Percentiles rank a stretch among this genome's conserved stretches.
These are phyloP conservation scores for Serpula lacrymans DNA, from an alignment of 768 basidiomycete species.

Conservation along the genomic window DNA sequence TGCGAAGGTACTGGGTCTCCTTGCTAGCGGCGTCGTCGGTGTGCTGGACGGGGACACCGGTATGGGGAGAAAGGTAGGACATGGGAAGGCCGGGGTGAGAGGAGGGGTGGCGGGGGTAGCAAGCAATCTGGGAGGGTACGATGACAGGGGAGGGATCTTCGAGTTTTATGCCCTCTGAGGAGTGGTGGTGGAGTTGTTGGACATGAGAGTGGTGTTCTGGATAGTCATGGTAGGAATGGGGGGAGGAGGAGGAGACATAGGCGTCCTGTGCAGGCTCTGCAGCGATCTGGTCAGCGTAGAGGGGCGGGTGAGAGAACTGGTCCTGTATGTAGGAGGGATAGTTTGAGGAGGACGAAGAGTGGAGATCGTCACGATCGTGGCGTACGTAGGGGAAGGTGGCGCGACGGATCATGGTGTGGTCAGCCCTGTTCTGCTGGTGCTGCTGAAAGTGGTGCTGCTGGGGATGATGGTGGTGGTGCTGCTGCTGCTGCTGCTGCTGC, in stretches of 20 bases:
- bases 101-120: slow-evolving; percentile 38
- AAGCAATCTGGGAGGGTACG: slow-evolving; percentile 58
- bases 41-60: slow-evolving; percentile 71
- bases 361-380: slow-evolving; percentile 57
- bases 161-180: slow-evolving; percentile 53
- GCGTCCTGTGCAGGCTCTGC: slow-evolving; percentile 45
- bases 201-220: too few species aligned
- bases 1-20: slow-evolving; percentile 86
- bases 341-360: too few species aligned
- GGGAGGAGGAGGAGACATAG: slow-evolving; percentile 8
- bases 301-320: slow-evolving; percentile 27
- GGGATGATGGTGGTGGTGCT: slow-evolving; percentile 14
- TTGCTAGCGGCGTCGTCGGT: slow-evolving; percentile 89
- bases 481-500: slow-evolving; percentile 30
- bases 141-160: slow-evolving; percentile 60
- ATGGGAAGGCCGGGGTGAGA: slow-evolving; percentile 28
- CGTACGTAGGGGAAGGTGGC: slow-evolving; percentile 77
- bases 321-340: slow-evolving; percentile 37
- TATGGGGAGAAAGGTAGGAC: slow-evolving; percentile 39
- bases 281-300: slow-evolving; percentile 29
- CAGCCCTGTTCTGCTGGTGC: too few species aligned
- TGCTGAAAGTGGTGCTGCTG: slow-evolving; percentile 24
- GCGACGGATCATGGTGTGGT: slow-evolving; percentile 52
- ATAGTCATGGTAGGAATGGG: slow-evolving; percentile 6
- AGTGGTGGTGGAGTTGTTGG: slow-evolving; percentile 24